Evolutionary conservation across 441 rosid species (phyloP).

Genomic region (Syzygium syzygioides): DNA sequence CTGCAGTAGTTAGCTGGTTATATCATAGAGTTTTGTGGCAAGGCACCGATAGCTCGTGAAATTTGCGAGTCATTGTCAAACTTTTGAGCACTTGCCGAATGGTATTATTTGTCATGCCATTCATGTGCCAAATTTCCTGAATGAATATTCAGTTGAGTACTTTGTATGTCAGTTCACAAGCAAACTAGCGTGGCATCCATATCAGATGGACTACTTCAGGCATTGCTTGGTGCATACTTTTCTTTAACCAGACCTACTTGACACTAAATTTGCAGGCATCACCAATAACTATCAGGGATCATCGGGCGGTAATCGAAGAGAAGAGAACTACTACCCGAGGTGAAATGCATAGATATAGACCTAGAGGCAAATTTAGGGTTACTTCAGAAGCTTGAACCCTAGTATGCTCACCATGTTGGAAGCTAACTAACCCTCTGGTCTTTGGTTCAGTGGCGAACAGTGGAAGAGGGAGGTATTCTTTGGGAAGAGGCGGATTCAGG

Average conservation of each 20-base stretch:
- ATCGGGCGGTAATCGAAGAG: constrained; percentile 63
- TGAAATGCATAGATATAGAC: neutral
- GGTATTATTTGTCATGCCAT: neutral
- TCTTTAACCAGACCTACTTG: neutral
- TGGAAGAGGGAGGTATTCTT: constrained; percentile 67
- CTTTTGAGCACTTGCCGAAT: neutral
- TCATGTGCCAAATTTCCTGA: neutral
- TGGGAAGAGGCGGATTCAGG: constrained; percentile 56
- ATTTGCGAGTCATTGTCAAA: neutral
- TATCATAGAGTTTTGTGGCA: neutral
- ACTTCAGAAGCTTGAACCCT: neutral
- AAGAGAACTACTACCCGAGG: constrained; percentile 82
- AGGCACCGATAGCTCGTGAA: neutral
- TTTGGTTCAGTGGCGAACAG: constrained; percentile 33
- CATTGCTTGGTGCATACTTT: neutral
- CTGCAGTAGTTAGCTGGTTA: neutral
- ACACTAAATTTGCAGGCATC: constrained; percentile 53
- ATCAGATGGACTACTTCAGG: neutral
- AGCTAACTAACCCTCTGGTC: neutral
- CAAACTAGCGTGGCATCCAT: neutral
- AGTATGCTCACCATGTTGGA: neutral
- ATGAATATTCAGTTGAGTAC: neutral
- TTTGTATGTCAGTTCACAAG: neutral
- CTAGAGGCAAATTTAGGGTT: neutral
- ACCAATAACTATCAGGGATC: constrained; percentile 62